These are phyloP conservation scores for Fomitopsis schrenkii DNA, from an alignment of 1,284 basidiomycete species.

Conservation along the genomic window DNA sequence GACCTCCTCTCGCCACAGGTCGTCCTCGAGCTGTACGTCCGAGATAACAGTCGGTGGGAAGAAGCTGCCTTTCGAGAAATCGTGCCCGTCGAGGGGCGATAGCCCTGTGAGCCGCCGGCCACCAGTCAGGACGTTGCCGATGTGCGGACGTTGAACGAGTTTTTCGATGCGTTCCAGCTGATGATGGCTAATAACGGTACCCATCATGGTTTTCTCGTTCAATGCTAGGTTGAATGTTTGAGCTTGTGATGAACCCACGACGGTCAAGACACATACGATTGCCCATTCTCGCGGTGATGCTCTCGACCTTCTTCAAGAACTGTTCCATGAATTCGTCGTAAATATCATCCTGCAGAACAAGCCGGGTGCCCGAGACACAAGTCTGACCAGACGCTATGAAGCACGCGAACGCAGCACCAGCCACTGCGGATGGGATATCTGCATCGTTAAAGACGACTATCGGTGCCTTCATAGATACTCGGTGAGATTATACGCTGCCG, in stretches of 20 bases:
- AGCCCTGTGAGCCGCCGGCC: conserved; percentile 58
- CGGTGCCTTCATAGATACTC: conserved; percentile 49
- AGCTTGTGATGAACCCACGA: not conserved
- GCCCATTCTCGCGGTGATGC: conserved; percentile 67
- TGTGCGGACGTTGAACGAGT: conserved; percentile 45
- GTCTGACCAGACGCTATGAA: conserved; percentile 86
- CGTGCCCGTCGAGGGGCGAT: conserved; percentile 63
- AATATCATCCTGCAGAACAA: conserved; percentile 65
- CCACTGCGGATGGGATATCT: conserved; percentile 64
- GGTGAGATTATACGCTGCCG: not conserved
- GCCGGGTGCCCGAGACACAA: conserved; percentile 74
- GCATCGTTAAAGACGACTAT: conserved; percentile 76
- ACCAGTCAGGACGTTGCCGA: conserved; percentile 53
- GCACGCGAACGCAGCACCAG: conserved; percentile 77
- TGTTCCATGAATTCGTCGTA: conserved; percentile 62
- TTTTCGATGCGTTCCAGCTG: conserved; percentile 62
- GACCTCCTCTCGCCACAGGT: conserved; percentile 77
- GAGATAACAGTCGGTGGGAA: conserved; percentile 74
- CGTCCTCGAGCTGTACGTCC: conserved; percentile 52
- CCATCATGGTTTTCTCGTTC: conserved; percentile 70
- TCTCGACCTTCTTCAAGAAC: conserved; percentile 59
- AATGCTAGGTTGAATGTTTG: conserved; percentile 40
- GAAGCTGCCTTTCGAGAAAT: conserved; percentile 67
- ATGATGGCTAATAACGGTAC: conserved; percentile 63
- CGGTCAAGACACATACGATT: conserved; percentile 44